A percentile compares a stretch with the other conserved stretches of the same genome.
These are phyloP conservation scores for Magnolia kwangsiensis DNA, from an alignment of 164 flowering plant species.

Conservation along the genomic window DNA sequence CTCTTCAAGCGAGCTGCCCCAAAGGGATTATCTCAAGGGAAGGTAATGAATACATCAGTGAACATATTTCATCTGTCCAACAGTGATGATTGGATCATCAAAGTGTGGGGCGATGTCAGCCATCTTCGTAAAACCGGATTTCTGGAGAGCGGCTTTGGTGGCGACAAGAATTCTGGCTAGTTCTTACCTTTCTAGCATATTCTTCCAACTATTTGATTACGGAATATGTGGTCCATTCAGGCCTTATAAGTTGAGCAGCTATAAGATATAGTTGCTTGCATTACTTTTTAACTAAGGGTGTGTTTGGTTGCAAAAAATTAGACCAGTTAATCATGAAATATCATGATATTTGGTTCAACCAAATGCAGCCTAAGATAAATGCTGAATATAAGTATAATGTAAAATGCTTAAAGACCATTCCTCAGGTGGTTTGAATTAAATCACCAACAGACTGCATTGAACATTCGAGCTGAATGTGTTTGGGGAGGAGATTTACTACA, in stretches of 20 bases:
- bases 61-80: conserved; percentile 56
- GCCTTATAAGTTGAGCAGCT: not conserved
- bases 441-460: no score
- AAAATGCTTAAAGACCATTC: no score
- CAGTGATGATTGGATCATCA: conserved; percentile 49
- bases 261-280: not conserved
- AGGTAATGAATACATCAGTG: conserved; percentile 61
- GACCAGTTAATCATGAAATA: no score
- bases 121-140: conserved; percentile 59
- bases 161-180: conserved; percentile 72
- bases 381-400: no score
- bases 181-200: not conserved
- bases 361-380: no score
- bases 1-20: conserved; percentile 55
- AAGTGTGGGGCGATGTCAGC: conserved; percentile 71
- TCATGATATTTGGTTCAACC: no score
- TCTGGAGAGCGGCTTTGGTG: conserved; percentile 72
- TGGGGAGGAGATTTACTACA: no score
- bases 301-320: no score
- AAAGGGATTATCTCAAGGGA: conserved; percentile 33
- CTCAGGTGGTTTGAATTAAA: no score
- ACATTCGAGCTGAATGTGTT: no score
- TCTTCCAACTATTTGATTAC: not conserved
- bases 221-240: not conserved
- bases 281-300: not conserved